phyloP scores from a whole-genome alignment of 1,284 basidiomycete genomes.

The Austroboletus niveus region DNA sequence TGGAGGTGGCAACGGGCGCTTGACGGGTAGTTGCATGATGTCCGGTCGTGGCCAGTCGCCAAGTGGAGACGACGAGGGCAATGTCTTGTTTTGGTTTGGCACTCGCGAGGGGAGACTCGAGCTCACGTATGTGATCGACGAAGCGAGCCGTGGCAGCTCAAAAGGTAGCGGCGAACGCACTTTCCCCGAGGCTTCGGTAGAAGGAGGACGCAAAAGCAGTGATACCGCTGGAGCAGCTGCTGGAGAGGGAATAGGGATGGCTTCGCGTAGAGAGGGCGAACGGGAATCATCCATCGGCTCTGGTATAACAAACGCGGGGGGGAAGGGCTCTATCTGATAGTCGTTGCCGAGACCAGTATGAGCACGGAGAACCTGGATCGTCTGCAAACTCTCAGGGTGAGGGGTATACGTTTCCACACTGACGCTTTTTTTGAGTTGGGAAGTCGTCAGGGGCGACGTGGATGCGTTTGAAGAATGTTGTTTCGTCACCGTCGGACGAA shows the following conservation, averaged over 20 bases:
- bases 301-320: slow-evolving; percentile 19
- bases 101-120: slow-evolving; percentile 25
- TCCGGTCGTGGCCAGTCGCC: slow-evolving; percentile 57
- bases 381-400: slow-evolving; percentile 38
- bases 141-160: slow-evolving; percentile 5
- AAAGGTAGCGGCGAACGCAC: slow-evolving; percentile 11
- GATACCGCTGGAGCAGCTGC: slow-evolving; percentile 2
- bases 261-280: slow-evolving; percentile 24
- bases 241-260: slow-evolving; percentile 19
- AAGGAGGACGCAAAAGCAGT: slow-evolving; percentile 4
- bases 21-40: slow-evolving; percentile 40
- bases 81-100: slow-evolving; percentile 6
- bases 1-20: slow-evolving; percentile 29
- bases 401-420: slow-evolving; percentile 42
- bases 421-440: slow-evolving; percentile 33
- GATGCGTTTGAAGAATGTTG: slow-evolving; percentile 29
- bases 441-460: slow-evolving; percentile 29
- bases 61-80: slow-evolving; percentile 45
- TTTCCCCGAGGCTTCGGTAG: slow-evolving; percentile 2
- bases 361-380: slow-evolving; percentile 34
- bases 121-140: slow-evolving; percentile 33
- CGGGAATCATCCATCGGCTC: slow-evolving; percentile 24
- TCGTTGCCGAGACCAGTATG: slow-evolving; percentile 39
- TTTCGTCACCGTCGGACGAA: slow-evolving; percentile 37
- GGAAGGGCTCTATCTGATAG: slow-evolving; percentile 50